A percentile compares a stretch with the other conserved stretches of the same genome.
Conservation (phyloP, 805 yeast species). For the Saccharomycopsis schoenii region DNA sequence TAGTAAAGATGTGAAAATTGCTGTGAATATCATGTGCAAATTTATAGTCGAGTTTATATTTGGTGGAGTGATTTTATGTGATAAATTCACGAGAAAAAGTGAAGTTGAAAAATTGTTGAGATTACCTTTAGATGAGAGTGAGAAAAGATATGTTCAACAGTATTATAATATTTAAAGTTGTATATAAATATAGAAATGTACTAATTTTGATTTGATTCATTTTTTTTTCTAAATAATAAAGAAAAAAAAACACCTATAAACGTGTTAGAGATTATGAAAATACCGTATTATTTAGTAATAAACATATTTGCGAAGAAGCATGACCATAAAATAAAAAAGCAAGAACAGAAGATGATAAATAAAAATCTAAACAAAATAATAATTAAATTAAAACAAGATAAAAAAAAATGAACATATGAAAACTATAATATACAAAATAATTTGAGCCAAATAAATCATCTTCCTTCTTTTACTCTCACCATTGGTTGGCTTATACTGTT, state of each 20-base stretch:
- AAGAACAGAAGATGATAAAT: not conserved
- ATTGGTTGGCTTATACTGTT: not conserved
- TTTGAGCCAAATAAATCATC: too few species aligned
- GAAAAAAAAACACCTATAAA: not conserved
- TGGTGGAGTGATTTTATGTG: not conserved
- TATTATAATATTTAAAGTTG: not conserved
- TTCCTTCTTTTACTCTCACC: not conserved
- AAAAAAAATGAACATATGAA: not conserved
- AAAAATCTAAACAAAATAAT: not conserved
- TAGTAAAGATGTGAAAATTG: conserved; percentile 6
- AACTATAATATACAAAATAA: conserved; percentile 1
- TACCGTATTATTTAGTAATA: not conserved
- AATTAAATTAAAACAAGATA: not conserved
- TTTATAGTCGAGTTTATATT: conserved; percentile 27
- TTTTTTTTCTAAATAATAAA: not conserved
- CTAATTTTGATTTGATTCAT: not conserved
- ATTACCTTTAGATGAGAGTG: conserved; percentile 39
- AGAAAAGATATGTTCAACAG: conserved; percentile 27
- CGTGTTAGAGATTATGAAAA: not conserved
- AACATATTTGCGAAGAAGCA: not conserved
- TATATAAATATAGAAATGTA: not conserved
- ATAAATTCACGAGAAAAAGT: conserved; percentile 13
- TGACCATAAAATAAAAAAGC: not conserved
- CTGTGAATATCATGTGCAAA: conserved; percentile 40
- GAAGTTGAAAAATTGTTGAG: conserved; percentile 28